Base-by-base conservation (phyloP, 352 stramenopile genomes). In the Plasmopara halstedii region DNA sequence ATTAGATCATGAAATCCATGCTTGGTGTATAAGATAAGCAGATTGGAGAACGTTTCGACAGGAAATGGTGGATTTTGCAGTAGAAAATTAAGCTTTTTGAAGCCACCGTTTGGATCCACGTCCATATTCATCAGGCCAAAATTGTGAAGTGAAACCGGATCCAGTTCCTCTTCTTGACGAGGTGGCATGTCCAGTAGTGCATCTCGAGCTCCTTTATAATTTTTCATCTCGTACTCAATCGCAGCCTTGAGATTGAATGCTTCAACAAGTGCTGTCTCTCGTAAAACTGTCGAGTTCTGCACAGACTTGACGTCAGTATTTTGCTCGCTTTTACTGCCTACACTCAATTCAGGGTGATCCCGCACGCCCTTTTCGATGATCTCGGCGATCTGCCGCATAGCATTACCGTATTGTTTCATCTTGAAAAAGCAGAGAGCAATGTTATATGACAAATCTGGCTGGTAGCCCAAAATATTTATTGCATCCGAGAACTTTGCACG, bases 11-110 rank as follows among this genome's bases (percentile, higher is more conserved):
- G 88, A 53, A 97, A 96, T 20, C 86, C 77, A 65, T 98, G 91
- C 58, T 97, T 97, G 15, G 80, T 96, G 71, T 98, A 96, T 47
- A 98, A 54, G 32, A 91, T 86, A 9, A 98, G 61, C 42, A 98
- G 48, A 48, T 98, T 98, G 3, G 85, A 88, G 50, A 98, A 97
- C 8, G 92, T 97, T 51, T 98, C 92, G 4, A 95, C 85, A 0
- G 94, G 94, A 54, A 96, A 98, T 13, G 94, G 89, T 15, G 90
- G 86, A 59, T 97, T 95, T 26, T 84, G 67, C 36, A 98, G 57
- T n/a, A 98, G 43, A 34, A 95, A 97, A 45, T 96, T 96, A 38
- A 98, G 72, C 56, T 98, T 98, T 58, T 96, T 88, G 59, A 98
- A 98, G 42, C 85, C 89, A 15, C 72, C 73, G 27, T 85, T 91